Evolutionary conservation across 306 rosid genomes (phyloP).

Genomic region (Vachellia pachyceras): DNA sequence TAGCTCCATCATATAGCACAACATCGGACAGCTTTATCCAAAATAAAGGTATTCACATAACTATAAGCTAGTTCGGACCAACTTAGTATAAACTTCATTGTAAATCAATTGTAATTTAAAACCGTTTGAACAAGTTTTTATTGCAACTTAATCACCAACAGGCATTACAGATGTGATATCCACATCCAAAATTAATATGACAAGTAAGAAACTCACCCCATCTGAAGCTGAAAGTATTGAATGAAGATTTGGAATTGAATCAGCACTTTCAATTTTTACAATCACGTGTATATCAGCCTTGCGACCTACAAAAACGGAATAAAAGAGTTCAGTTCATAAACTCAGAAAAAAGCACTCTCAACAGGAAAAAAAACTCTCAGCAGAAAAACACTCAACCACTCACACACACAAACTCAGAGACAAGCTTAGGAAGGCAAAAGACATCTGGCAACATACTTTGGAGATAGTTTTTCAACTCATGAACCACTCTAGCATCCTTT

Average conservation of each 20-base stretch:
- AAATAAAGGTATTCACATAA: constrained; percentile 25
- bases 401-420: constrained; percentile 5
- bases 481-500: constrained; percentile 87
- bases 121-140: not conserved
- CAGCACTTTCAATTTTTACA: constrained; percentile 98
- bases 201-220: constrained; percentile 70
- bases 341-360: constrained; percentile 14
- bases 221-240: constrained; percentile 90
- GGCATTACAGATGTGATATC: constrained; percentile 24
- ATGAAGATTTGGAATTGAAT: constrained; percentile 91
- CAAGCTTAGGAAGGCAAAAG: constrained; percentile 36
- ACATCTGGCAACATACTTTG: constrained; percentile 53
- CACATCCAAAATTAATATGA: constrained; percentile 12
- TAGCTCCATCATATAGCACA: constrained; percentile 14
- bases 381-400: not conserved
- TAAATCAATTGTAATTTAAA: too few relatives aligned
- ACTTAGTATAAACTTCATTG: too few relatives aligned
- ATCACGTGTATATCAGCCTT: constrained; percentile 84
- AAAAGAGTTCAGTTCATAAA: constrained; percentile 36
- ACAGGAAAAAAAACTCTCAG: not conserved
- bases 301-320: constrained; percentile 55
- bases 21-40: constrained; percentile 11
- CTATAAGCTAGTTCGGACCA: constrained; percentile 18
- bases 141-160: constrained; percentile 6
- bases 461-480: constrained; percentile 85